Evolutionary conservation across 2,329 filamentous ascomycete species (phyloP).

Genomic region (Coniochaeta pulveracea): DNA sequence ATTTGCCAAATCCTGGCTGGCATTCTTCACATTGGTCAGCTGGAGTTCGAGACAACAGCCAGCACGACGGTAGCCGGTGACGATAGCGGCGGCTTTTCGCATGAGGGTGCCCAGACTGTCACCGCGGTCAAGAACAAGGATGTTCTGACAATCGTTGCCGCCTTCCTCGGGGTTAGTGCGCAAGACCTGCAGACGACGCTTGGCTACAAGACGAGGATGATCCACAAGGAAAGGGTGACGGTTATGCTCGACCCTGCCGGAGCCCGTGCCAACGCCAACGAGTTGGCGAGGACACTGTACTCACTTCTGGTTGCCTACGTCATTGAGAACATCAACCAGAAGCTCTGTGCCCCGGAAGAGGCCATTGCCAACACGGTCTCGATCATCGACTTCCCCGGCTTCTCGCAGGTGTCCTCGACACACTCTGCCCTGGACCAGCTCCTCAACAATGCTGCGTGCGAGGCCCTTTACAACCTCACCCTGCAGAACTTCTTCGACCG

Average conservation of each 20-base stretch:
- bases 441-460: slow-evolving; percentile 85
- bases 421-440: slow-evolving; percentile 83
- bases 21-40: slow-evolving; percentile 94
- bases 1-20: slow-evolving; percentile 90
- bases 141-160: slow-evolving; percentile 71
- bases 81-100: slow-evolving; percentile 92
- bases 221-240: slow-evolving; percentile 93
- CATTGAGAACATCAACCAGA: slow-evolving; percentile 85
- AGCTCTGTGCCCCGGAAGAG: slow-evolving; percentile 77
- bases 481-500: slow-evolving; percentile 93
- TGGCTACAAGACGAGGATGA: slow-evolving; percentile 93
- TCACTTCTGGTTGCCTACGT: slow-evolving; percentile 89
- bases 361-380: slow-evolving; percentile 87
- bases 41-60: slow-evolving; percentile 80
- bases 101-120: slow-evolving; percentile 78
- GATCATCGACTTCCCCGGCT: slow-evolving; percentile 93
- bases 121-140: slow-evolving; percentile 93
- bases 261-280: slow-evolving; percentile 83
- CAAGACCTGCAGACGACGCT: slow-evolving; percentile 77
- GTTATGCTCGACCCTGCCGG: slow-evolving; percentile 93
- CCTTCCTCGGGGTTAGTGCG: slow-evolving; percentile 82
- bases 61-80: slow-evolving; percentile 71
- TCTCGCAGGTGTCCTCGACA: slow-evolving; percentile 73
- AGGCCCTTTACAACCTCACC: slow-evolving; percentile 86
- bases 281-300: slow-evolving; percentile 86